phyloP scores from a whole-genome alignment of 2,329 filamentous ascomycete genomes.

The Bimuria novae-zelandiae region DNA sequence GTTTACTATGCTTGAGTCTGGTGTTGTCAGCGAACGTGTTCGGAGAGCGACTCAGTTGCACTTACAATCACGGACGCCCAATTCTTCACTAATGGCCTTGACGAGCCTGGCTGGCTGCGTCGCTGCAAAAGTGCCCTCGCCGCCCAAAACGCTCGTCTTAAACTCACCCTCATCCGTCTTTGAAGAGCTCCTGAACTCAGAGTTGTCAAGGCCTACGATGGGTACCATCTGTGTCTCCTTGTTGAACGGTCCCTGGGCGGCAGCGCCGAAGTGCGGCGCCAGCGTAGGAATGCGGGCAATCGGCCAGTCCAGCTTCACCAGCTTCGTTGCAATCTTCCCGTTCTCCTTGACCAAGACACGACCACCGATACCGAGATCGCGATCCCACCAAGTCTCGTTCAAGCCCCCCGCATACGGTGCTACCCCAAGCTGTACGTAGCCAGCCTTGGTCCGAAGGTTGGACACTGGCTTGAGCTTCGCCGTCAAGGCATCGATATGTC shows the following conservation, averaged over 20 bases:
- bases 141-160: conserved; percentile 57
- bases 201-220: conserved; percentile 85
- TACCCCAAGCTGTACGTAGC: conserved; percentile 87
- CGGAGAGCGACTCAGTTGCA: neutral
- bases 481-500: conserved; percentile 91
- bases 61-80: conserved; percentile 70
- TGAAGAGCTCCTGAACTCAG: conserved; percentile 52
- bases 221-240: conserved; percentile 92
- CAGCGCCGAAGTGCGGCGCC: conserved; percentile 89
- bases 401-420: conserved; percentile 90
- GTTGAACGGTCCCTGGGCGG: conserved; percentile 70
- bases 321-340: conserved; percentile 76
- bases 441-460: conserved; percentile 79
- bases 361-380: conserved; percentile 88
- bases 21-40: conserved; percentile 12
- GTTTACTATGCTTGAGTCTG: conserved; percentile 75
- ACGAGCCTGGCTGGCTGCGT: conserved; percentile 88
- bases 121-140: conserved; percentile 72
- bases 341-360: conserved; percentile 81
- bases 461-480: conserved; percentile 90
- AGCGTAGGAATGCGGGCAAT: conserved; percentile 88
- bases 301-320: conserved; percentile 93
- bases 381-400: conserved; percentile 94
- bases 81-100: conserved; percentile 75
- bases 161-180: conserved; percentile 43